Evolutionary conservation across 2,329 filamentous ascomycete genomes (phyloP).

Genomic region (Pyrenophora teres): DNA sequence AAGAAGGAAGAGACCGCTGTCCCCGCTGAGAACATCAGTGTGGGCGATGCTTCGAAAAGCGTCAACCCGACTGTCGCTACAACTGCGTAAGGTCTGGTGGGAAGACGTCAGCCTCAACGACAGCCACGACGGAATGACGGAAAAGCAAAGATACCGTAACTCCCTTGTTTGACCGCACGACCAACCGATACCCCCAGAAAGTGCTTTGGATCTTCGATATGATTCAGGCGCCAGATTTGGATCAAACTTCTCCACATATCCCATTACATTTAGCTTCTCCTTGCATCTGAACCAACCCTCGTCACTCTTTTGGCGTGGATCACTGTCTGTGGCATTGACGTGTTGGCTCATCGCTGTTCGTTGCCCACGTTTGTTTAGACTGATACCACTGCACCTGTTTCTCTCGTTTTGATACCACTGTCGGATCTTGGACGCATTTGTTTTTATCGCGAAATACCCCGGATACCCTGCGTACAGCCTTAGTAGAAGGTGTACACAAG

Average conservation of each 20-base stretch:
- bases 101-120: constrained; percentile 46
- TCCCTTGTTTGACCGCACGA: constrained; percentile 49
- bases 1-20: constrained; percentile 38
- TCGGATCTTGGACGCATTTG: constrained; percentile 22
- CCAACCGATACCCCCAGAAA: constrained; percentile 41
- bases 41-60: constrained; percentile 49
- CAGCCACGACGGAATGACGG: constrained; percentile 51
- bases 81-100: constrained; percentile 52
- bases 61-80: constrained; percentile 46
- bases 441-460: constrained; percentile 48
- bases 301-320: constrained; percentile 37
- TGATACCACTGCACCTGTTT: constrained; percentile 51
- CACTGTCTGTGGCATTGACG: constrained; percentile 43
- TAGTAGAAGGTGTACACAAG: constrained; percentile 48
- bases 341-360: constrained; percentile 38
- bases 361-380: constrained; percentile 48
- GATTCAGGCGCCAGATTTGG: constrained; percentile 37
- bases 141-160: constrained; percentile 48
- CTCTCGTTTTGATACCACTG: constrained; percentile 48
- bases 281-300: constrained; percentile 35
- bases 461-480: constrained; percentile 50
- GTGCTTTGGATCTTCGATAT: constrained; percentile 28
- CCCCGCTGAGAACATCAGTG: constrained; percentile 44
- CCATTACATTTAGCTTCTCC: constrained; percentile 37
- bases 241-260: constrained; percentile 37